Base-by-base conservation (phyloP, 495 filamentous ascomycete genomes). In the Aspergillus sclerotiicarbonarius region DNA sequence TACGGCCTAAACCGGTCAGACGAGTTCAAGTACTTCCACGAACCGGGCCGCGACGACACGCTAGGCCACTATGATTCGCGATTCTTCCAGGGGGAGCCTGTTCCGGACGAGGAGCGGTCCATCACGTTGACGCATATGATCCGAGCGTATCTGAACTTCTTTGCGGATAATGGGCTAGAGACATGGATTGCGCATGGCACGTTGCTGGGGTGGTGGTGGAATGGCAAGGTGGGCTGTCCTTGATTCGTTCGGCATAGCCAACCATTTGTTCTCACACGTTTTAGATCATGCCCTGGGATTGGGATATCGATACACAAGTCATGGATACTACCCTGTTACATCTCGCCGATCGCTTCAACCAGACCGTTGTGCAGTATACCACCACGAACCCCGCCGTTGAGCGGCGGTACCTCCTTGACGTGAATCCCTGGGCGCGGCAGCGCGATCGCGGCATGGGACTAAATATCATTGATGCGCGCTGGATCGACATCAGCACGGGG, bases 121-220 rank as follows among this genome's bases (percentile, higher is more conserved):
- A 76, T 84, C 30, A 84, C 82, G 13, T 79, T 92, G 53, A 79
- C 79, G 7, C 78, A 88, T 64, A 82, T 94, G 60, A 80, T 92
- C 61, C 83, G 84, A 45, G 82, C 89, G 25, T 94, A 92, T 75
- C 76, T 94, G 12, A 76, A 82, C 16, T 85, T 82, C 55, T 86
- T 89, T 60, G 69, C 76, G 13, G 73, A 82, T 39, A 78, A 89
- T 30, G 79, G 81, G 0, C 69, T 90, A 55, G 88, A 91, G 66
- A 92, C 90, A 5, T 96, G 91, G 91, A 85, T 96, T 60, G 89
- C 90, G 33, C 91, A 96, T 70, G 91, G 91, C 20, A 92, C 90
- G 15, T 75, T 96, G 46, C 72, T 96, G 48, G 91, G 91, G 12
- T 96, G 90, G 90, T 94, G 89, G 89, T 96, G 91, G 91, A 92